Evolutionary conservation across 1,284 basidiomycete genomes (phyloP), one percentile per base, ranked within the genome.

Genomic region (Gymnopus androsaceus): DNA sequence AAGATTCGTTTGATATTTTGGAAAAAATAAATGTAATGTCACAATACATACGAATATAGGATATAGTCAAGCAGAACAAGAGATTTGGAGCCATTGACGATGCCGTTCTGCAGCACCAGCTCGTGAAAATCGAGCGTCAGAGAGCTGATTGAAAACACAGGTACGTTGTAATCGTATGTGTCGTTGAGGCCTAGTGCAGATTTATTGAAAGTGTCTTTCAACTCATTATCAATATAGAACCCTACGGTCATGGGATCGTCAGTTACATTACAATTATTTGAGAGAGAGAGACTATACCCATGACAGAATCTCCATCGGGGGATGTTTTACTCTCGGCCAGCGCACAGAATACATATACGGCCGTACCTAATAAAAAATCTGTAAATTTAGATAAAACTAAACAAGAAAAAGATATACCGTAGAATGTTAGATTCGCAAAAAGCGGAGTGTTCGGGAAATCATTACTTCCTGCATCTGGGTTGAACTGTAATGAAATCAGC

Each of bases 171-270:
- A 19, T 68, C 60, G 59, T 64, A 72, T 0, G 19, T 4, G 21
- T 59, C 62, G 5, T 61, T 40, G 33, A 52, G 51, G 2, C 58
- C 65, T 14, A 60, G 54, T 3, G 69, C 62, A 7, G 47, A n/a
- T 37, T 62, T 59, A 5, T 27, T 14, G 51, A 68, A 75, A 1
- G 58, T 46, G 23, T 68, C 71, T 0, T 62, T 64, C 2, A 54
- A 37, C 21, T 65, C 57, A 21, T 63, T 67, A 55, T 76, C 73
- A 40, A 76, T 63, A 38, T 61, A 67, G 62, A 77, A 77, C 0
- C 64, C n/a, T n/a, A n/a, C n/a, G n/a, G n/a, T n/a, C n/a, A n/a
- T n/a, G n/a, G n/a, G n/a, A n/a, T n/a, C n/a, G n/a, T n/a, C n/a
- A n/a, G n/a, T n/a, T n/a, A n/a, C n/a, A n/a, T n/a, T n/a, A n/a